A percentile compares a stretch with the other conserved stretches of the same genome.
Evolutionary conservation across 2,329 filamentous ascomycete genomes (phyloP).

Genomic region (Sarocladiaceae sp.): DNA sequence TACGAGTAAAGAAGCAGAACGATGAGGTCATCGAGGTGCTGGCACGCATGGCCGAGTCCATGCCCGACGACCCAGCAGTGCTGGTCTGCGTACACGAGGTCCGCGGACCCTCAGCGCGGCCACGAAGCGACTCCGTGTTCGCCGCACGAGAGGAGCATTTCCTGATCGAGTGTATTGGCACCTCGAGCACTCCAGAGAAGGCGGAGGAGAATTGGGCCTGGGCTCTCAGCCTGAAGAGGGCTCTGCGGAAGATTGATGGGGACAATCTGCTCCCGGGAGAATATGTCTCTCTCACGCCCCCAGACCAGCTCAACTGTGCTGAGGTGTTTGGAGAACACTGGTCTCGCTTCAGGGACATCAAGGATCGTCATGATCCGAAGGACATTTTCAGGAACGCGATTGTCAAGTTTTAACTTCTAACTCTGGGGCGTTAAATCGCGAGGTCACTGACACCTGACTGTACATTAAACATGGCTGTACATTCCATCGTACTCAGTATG

Average conservation of each 20-base stretch:
- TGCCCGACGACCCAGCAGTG: background rate
- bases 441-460: too few species aligned
- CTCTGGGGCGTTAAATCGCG: too few species aligned
- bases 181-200: background rate
- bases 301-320: background rate
- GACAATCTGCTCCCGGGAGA: background rate
- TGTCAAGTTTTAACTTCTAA: background rate
- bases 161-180: background rate
- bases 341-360: slow-evolving; percentile 1
- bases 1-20: background rate
- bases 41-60: background rate
- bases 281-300: slow-evolving; percentile 4
- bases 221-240: background rate
- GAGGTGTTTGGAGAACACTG: slow-evolving; percentile 5
- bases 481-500: too few species aligned
- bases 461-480: too few species aligned
- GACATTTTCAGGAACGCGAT: slow-evolving; percentile 9
- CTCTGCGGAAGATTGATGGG: background rate
- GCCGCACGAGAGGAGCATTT: background rate
- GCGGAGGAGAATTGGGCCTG: background rate
- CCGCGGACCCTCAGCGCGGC: background rate
- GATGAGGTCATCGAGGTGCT: background rate
- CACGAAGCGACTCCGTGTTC: background rate
- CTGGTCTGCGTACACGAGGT: background rate
- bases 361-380: slow-evolving; percentile 7